Conservation (phyloP, 139 green algal genomes). For the Ulvella scutata region DNA sequence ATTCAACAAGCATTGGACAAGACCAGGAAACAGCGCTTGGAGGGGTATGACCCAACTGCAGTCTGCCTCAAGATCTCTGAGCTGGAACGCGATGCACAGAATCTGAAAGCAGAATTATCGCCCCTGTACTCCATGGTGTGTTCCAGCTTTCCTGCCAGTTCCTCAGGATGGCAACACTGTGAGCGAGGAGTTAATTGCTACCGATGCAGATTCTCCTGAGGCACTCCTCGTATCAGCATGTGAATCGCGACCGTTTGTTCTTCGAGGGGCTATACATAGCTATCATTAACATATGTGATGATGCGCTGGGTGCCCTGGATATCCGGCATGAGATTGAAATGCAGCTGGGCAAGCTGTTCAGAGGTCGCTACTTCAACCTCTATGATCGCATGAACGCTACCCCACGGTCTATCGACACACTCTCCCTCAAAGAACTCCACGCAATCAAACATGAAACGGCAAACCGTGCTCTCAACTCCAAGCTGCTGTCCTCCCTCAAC, state of each 20-base stretch:
- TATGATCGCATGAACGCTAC: slow-evolving; percentile 16
- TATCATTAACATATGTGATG: slow-evolving; percentile 16
- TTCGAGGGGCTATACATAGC: slow-evolving; percentile 24
- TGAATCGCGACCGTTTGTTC: slow-evolving; percentile 15
- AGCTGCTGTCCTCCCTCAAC: slow-evolving; percentile 31
- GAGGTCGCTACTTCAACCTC: slow-evolving; percentile 35
- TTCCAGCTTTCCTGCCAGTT: not conserved
- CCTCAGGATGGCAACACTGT: too few species aligned
- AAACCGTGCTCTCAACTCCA: slow-evolving; percentile 39
- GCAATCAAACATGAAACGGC: slow-evolving; percentile 40
- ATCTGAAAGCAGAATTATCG: not conserved
- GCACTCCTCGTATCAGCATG: not conserved
- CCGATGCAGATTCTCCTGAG: not conserved
- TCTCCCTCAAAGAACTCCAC: slow-evolving; percentile 46
- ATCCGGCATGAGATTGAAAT: not conserved
- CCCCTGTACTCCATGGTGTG: not conserved
- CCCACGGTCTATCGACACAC: slow-evolving; percentile 41
- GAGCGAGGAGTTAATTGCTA: too few species aligned
- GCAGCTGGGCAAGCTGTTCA: slow-evolving; percentile 12
- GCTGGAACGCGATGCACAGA: not conserved
- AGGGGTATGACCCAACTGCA: not conserved
- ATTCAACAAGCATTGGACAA: slow-evolving; percentile 1
- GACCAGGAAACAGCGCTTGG: not conserved
- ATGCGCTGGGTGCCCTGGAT: slow-evolving; percentile 10
- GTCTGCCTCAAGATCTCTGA: not conserved